A percentile compares a stretch with the other conserved stretches of the same genome.
phyloP scores from a whole-genome alignment of 148 eudicot species.

The Chenopodium quinoa region DNA sequence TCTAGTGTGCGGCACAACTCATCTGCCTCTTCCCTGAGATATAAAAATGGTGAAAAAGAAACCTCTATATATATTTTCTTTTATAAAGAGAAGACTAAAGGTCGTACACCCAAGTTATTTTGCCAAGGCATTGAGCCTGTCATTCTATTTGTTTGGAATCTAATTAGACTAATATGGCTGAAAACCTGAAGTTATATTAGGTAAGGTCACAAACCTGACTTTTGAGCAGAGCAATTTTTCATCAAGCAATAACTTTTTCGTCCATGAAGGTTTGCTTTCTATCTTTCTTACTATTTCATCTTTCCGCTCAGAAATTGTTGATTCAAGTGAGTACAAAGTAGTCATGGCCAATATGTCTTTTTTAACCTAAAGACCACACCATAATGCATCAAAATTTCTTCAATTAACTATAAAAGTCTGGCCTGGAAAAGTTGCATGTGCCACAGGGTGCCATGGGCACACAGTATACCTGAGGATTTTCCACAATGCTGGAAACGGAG shows the following conservation, averaged over 20 bases:
- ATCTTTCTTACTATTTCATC: slow-evolving; percentile 38
- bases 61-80: not conserved
- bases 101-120: not conserved
- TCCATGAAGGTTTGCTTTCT: slow-evolving; percentile 85
- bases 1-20: slow-evolving; percentile 87
- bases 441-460: not conserved
- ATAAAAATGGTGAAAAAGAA: not conserved
- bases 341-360: slow-evolving; percentile 59
- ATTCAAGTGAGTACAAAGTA: slow-evolving; percentile 70
- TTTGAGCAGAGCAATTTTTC: slow-evolving; percentile 74
- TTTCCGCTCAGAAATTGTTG: slow-evolving; percentile 63
- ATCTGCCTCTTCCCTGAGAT: slow-evolving; percentile 89
- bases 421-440: not conserved
- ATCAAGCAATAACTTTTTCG: slow-evolving; percentile 69
- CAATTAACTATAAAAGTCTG: not conserved
- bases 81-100: not conserved
- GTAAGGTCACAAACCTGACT: slow-evolving; percentile 50
- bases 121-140: not conserved
- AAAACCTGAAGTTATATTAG: not conserved
- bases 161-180: not conserved
- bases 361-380: slow-evolving; percentile 34
- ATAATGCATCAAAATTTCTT: not conserved
- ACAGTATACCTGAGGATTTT: slow-evolving; percentile 47
- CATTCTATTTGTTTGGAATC: not conserved
- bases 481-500: slow-evolving; percentile 48